Percentiles rank a stretch among this genome's conserved stretches.
Conservation (phyloP, 768 basidiomycete genomes). For the Gloeophyllum trabeum region DNA sequence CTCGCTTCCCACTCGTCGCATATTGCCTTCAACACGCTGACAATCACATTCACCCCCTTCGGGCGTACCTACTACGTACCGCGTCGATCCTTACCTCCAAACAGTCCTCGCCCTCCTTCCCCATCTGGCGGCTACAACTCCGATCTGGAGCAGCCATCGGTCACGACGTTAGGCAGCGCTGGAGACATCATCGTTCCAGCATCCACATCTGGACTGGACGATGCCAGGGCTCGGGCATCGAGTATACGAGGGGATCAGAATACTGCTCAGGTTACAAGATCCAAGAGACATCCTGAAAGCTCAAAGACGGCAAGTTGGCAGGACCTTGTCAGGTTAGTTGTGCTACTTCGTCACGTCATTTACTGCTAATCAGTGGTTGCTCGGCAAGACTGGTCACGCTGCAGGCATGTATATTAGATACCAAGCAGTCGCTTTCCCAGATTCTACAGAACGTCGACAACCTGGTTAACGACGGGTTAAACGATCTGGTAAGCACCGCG, state of each 20-base stretch:
- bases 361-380: neutral
- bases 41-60: constrained; percentile 53
- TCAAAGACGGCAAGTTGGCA: constrained; percentile 49
- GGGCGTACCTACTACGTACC: constrained; percentile 52
- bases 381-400: constrained; percentile 26
- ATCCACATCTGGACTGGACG: no score
- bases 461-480: constrained; percentile 13
- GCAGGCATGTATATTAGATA: constrained; percentile 28
- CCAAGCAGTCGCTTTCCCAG: constrained; percentile 20
- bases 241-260: no score
- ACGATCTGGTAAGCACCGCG: constrained; percentile 11
- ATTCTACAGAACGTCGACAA: constrained; percentile 21
- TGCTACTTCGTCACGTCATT: neutral
- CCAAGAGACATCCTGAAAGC: constrained; percentile 10
- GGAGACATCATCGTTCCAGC: no score
- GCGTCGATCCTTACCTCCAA: constrained; percentile 15
- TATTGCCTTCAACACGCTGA: constrained; percentile 64
- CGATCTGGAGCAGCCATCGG: constrained; percentile 69
- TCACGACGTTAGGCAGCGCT: no score
- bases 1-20: constrained; percentile 26
- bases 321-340: constrained; percentile 58
- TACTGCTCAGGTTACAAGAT: constrained; percentile 3
- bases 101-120: constrained; percentile 29
- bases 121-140: constrained; percentile 56
- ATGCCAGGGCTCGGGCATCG: no score